Evolutionary conservation across 495 filamentous ascomycete genomes (phyloP), one percentile per base, ranked within the genome.

Genomic region (Chaetomium tenue): DNA sequence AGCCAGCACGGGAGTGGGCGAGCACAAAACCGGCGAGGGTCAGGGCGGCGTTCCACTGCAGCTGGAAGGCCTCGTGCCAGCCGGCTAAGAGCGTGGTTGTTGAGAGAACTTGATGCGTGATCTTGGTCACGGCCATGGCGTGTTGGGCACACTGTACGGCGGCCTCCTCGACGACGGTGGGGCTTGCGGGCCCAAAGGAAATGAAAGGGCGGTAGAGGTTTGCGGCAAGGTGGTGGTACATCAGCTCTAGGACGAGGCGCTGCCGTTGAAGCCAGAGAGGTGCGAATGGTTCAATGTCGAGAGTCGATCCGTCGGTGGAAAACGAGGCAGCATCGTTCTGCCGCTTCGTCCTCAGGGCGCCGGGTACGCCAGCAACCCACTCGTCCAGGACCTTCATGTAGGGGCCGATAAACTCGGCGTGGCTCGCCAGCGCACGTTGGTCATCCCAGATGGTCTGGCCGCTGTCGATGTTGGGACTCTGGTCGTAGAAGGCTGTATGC

Each of bases 11-110:
- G 28, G 28, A 25, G 9, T 20, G 52, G 16, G 52, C 33, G 28
- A 54, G 52, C 52, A 54, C 52, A 20, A 54, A 54, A 1, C 52
- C 52, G 3, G 37, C 28, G 16, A 54, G 52, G 3, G 52, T 54
- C 52, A 54, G 16, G 26, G 52, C 52, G 5, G 52, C 52, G 28
- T 54, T 54, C 52, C 52, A 54, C 52, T 54, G 52, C 28, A 54
- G 52, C 52, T 54, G 52, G 28, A 54, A 54, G 52, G 52, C 52
- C 52, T 54, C 52, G 52, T 54, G 52, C 52, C 52, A 54, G 52
- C 52, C 52, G 5, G 52, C 52, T 28, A 54, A 7, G 52, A 54
- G 33, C 15, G 26, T 26, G 15, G 52, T 33, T 4, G 52, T 54
- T 28, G 52, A 54, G 52, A 54, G 52, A 16, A 54, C 52, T 23